Evolutionary conservation across 805 yeast genomes (phyloP).

Genomic region (Hanseniaspora pseudoguilliermondii): DNA sequence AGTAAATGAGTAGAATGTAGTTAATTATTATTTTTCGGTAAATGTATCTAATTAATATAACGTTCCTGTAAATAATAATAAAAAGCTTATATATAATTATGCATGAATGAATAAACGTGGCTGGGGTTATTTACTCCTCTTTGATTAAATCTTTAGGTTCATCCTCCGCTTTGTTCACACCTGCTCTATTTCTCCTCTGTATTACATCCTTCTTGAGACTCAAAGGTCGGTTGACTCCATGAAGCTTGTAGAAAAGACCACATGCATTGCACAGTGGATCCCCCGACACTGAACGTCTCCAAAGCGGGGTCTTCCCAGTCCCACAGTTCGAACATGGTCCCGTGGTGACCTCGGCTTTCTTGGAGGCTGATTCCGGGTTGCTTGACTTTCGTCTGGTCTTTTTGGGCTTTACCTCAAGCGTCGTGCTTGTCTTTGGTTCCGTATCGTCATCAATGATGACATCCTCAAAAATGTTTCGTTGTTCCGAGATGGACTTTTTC

Average conservation of each 20-base stretch:
- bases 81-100: not conserved
- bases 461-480: not conserved
- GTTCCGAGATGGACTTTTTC: not conserved
- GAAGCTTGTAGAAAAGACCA: slow-evolving; percentile 78
- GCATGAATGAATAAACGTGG: too few relatives aligned
- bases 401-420: not conserved
- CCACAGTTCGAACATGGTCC: slow-evolving; percentile 67
- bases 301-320: slow-evolving; percentile 80
- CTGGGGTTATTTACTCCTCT: not conserved
- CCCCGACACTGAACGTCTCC: slow-evolving; percentile 87
- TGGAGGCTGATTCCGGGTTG: not conserved
- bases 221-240: slow-evolving; percentile 84
- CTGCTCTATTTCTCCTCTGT: slow-evolving; percentile 64
- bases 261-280: slow-evolving; percentile 91
- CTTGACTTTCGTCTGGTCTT: not conserved
- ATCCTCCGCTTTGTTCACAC: not conserved
- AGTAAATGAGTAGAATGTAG: too few relatives aligned
- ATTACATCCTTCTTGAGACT: slow-evolving; percentile 84
- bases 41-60: not conserved
- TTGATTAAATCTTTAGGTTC: not conserved
- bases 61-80: not conserved
- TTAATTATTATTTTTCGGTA: not conserved
- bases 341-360: not conserved
- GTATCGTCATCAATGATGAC: not conserved
- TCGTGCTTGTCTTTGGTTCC: too few relatives aligned